Base-by-base conservation (phyloP, 1,139 yeast species). In the Geotrichum fermentans region DNA sequence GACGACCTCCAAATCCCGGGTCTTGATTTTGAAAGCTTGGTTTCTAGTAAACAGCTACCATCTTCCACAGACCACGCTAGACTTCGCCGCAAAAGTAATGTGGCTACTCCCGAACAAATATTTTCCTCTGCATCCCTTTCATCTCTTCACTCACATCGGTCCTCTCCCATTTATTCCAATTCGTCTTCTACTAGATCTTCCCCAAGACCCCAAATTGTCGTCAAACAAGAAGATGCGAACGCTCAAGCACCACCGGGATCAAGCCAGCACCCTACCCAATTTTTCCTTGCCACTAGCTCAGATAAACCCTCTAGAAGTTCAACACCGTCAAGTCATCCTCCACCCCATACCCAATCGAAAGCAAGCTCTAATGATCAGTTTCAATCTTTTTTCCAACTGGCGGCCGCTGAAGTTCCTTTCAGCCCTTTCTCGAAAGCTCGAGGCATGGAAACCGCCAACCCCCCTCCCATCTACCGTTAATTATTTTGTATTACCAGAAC, bases 101-200 rank as follows among this genome's bases (percentile, higher is more conserved):
- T 43, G 20, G 47, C 47, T n/a, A 43, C 47, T 13, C 47, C 47
- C 5, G 29, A 43, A 6, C 41, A 43, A 14, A 36, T 43, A 2
- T 43, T 43, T 30, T 28, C 37, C 3, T 38, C 37, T 8, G 22
- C 47, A 18, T 43, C 47, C 4, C 37, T 41, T 10, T 41, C 37
- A 20, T 41, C 35, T 4, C n/a, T 32, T 13, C 47, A 44, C 22
- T 28, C 46, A 4, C 36, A 17, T 16, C 6, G 32, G 28, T 17
- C 41, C 4, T 11, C 29, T 6, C 14, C 41, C 20, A 30, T 22
- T 2, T 18, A 16, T 17, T 5, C 37, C 16, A 28, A 21, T 14
- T 40, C 16, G 6, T 14, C 43, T 18, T 21, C 44, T n/a, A 20
- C 29, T 18, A 10, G 22, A 17, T n/a, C 42, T 17, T 28, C 22